Conservation (phyloP, 371 early-diverging fungal species). For the Zopfochytrium polystomum region DNA sequence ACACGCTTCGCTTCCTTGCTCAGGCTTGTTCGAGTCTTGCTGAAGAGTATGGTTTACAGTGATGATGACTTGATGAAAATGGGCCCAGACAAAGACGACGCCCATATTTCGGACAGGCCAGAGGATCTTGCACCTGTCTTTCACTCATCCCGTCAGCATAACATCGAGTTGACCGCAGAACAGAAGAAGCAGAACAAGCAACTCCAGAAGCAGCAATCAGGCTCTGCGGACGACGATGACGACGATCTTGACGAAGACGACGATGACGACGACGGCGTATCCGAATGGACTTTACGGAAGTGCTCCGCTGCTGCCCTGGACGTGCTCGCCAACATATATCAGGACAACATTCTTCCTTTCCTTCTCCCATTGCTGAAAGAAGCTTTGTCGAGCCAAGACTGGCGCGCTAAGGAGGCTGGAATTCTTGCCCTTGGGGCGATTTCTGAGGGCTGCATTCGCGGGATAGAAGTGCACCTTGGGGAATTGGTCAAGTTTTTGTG, state of each 20-base stretch:
- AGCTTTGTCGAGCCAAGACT: conserved; percentile 75
- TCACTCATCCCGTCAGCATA: conserved; percentile 79
- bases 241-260: conserved; percentile 82
- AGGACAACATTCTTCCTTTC: conserved; percentile 70
- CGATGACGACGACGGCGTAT: conserved; percentile 82
- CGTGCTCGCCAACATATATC: conserved; percentile 82
- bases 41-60: conserved; percentile 92
- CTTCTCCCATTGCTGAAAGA: conserved; percentile 84
- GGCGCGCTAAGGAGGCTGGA: conserved; percentile 90
- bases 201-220: conserved; percentile 29
- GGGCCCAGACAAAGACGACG: conserved; percentile 60
- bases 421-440: conserved; percentile 95
- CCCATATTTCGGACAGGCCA: conserved; percentile 73
- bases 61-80: conserved; percentile 82
- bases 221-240: conserved; percentile 65
- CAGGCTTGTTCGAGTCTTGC: conserved; percentile 80
- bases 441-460: conserved; percentile 78
- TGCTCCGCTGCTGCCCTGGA: conserved; percentile 96
- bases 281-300: conserved; percentile 95
- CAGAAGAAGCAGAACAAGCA: conserved; percentile 21
- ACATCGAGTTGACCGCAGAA: conserved; percentile 56
- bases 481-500: conserved; percentile 82
- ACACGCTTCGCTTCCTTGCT: not conserved
- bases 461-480: conserved; percentile 85
- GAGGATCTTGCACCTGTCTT: conserved; percentile 92